Evolutionary conservation across 148 eudicot species (phyloP), one percentile per base, ranked within the genome.

Genomic region (Diospyros lotus): DNA sequence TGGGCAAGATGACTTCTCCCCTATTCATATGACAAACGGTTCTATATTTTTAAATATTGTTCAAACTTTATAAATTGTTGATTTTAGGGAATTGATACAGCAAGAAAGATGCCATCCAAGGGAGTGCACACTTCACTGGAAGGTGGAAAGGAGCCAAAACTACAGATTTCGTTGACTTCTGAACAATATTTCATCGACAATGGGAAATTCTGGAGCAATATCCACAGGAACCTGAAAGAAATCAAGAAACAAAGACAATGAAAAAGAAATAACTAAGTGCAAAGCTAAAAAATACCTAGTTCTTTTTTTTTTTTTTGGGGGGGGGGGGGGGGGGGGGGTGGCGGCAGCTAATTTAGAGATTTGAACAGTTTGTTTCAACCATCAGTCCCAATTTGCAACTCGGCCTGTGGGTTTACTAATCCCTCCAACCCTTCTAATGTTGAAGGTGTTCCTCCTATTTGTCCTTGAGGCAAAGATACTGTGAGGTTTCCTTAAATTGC

Each of bases 171-270:
- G 75, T 45, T 17, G 9, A 6, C 40, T 54, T 64, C 66, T 68
- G 58, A 45, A 80, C 76, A 87, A 75, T 78, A 92, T 72, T 67
- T 88, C 51, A 43, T 89, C 88, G 44, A 88, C 98, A 39, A 84
- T 72, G 14, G 94, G 85, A 77, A 95, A 92, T 67, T 78, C 72
- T 0, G 96, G 97, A 78, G 83, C 75, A 72, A 95, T 90, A 77
- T 95, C 97, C 75, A 95, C 93, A 0, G 98, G 98, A 68, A 95
- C 98, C 98, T 95, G 88, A 38, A 84, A 76, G 48, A 46, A 48
- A 55, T 13, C 50, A 71, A 60, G 41, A 41, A 39, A 50, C 14
- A 46, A 70, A 44, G 28, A 4, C 18, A 67, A n/a, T n/a, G n/a
- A 28, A 51, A 53, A 72, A 69, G n/a, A 45, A 45, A 50, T 50